Evolutionary conservation across 805 yeast species (phyloP), one percentile per base, ranked within the genome.

Genomic region (Ogataea parapolymorpha): DNA sequence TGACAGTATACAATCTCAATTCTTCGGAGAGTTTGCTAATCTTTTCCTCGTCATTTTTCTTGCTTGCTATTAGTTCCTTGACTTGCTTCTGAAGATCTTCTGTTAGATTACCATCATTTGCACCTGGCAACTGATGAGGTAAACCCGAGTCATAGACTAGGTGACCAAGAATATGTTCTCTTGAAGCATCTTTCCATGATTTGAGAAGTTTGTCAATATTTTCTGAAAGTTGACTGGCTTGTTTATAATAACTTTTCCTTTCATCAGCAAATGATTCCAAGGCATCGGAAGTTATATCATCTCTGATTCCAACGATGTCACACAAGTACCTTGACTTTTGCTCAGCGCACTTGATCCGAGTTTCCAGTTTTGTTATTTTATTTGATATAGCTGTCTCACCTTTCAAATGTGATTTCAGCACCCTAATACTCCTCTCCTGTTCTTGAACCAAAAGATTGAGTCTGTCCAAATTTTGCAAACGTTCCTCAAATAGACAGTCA

Each of bases 371-470:
- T 7, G 22, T 20, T 34, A 73, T 60, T 46, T 76, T 74, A 23
- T 69, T 68, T 39, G 70, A 68, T 44, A 74, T 62, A 4, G 51
- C 59, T 44, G 72, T 71, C 45, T 75, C 72, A 18, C 65, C 70
- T 35, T 61, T 63, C 1, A 80, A 59, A 45, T 71, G 70, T 3
- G 46, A 37, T 13, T 69, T 56, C 48, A 77, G 66, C 12, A 58
- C 55, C 2, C 61, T 63, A 31, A 80, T 70, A 47, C 68, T 62
- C 3, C 59, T 62, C 39, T 74, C 75, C 59, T 79, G 89, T 6
- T 62, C 59, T 49, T 75, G 71, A 22, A 84, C 70, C 17, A 83
- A 55, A 14, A 66, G 62, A 52, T 82, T 82, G 55, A 84, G 14
- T n/a, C 3, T 15, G 12, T 29, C 32, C n/a, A 29, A 17, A 3